phyloP scores from a whole-genome alignment of 2,329 filamentous ascomycete genomes.

The Dendrostoma leiphaemia region DNA sequence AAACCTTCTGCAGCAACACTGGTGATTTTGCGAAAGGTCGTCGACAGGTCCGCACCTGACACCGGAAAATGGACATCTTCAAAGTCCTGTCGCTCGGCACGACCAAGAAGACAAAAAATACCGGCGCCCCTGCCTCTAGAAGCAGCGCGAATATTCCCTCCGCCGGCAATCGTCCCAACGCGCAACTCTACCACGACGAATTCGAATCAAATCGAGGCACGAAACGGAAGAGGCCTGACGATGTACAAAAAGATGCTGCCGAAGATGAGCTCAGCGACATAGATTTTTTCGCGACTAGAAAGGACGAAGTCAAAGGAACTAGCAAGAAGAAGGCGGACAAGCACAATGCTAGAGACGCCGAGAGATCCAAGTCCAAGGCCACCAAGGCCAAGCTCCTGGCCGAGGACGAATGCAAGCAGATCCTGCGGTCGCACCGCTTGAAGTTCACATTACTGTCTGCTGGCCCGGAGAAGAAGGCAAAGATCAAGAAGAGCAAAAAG shows the following conservation, averaged over 20 bases:
- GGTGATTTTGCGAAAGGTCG: neutral
- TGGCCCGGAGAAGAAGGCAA: slow-evolving; percentile 46
- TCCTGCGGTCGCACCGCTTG: slow-evolving; percentile 77
- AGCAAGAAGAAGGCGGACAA: slow-evolving; percentile 20
- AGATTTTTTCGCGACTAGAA: slow-evolving; percentile 61
- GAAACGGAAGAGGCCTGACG: slow-evolving; percentile 52
- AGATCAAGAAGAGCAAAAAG: slow-evolving; percentile 46
- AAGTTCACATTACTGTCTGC: slow-evolving; percentile 76
- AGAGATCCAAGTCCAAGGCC: slow-evolving; percentile 27
- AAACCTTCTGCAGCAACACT: no score
- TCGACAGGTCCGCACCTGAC: neutral
- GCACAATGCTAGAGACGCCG: slow-evolving; percentile 20
- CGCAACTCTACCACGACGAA: slow-evolving; percentile 67
- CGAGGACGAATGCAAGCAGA: slow-evolving; percentile 69
- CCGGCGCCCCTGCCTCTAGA: slow-evolving; percentile 29
- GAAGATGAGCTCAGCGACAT: slow-evolving; percentile 43
- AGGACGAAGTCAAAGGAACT: slow-evolving; percentile 28
- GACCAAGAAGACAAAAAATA: slow-evolving; percentile 50
- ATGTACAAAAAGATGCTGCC: slow-evolving; percentile 35
- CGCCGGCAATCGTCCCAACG: slow-evolving; percentile 60
- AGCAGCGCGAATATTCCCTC: slow-evolving; percentile 55
- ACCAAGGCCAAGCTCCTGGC: slow-evolving; percentile 46
- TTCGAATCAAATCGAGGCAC: slow-evolving; percentile 40
- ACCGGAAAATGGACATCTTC: slow-evolving; percentile 63
- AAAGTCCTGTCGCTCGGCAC: slow-evolving; percentile 70